phyloP scores from a whole-genome alignment of 495 filamentous ascomycete genomes.

The Lophium mytilinum region DNA sequence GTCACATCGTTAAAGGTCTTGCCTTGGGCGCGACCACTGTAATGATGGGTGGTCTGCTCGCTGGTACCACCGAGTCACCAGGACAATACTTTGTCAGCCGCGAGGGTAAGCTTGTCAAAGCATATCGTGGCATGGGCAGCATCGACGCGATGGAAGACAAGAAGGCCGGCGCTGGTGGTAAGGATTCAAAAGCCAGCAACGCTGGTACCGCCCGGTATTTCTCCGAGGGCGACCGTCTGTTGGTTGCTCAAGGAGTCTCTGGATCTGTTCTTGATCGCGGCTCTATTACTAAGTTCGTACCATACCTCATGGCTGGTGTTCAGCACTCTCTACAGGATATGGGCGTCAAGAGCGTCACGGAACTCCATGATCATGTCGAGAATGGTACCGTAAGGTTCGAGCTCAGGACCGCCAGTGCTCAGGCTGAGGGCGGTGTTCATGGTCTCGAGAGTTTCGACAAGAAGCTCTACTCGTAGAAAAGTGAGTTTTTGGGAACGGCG shows the following conservation, averaged over 20 bases:
- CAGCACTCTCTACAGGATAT: constrained; percentile 98
- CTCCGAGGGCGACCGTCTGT: constrained; percentile 86
- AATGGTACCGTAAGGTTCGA: constrained; percentile 84
- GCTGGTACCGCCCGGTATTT: constrained; percentile 98
- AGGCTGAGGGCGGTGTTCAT: constrained; percentile 92
- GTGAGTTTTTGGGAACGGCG: neutral
- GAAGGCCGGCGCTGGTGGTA: constrained; percentile 62
- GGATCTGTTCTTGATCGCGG: constrained; percentile 63
- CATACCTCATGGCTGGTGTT: constrained; percentile 88
- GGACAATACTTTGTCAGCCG: constrained; percentile 92
- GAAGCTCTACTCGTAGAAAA: constrained; percentile 83
- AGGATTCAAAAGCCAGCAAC: constrained; percentile 78
- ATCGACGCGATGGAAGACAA: constrained; percentile 99
- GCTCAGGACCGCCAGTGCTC: constrained; percentile 84
- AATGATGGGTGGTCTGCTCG: constrained; percentile 98
- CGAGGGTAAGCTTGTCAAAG: constrained; percentile 96
- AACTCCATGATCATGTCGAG: constrained; percentile 66
- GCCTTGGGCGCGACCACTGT: constrained; percentile 89
- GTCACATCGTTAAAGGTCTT: constrained; percentile 97
- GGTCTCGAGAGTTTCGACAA: constrained; percentile 97
- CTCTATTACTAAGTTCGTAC: constrained; percentile 87
- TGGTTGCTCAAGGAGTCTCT: constrained; percentile 95
- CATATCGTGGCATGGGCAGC: constrained; percentile 96
- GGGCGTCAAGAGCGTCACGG: constrained; percentile 67
- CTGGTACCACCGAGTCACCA: constrained; percentile 94